Evolutionary conservation across 805 yeast species (phyloP).

Genomic region (Torulaspora quercuum): DNA sequence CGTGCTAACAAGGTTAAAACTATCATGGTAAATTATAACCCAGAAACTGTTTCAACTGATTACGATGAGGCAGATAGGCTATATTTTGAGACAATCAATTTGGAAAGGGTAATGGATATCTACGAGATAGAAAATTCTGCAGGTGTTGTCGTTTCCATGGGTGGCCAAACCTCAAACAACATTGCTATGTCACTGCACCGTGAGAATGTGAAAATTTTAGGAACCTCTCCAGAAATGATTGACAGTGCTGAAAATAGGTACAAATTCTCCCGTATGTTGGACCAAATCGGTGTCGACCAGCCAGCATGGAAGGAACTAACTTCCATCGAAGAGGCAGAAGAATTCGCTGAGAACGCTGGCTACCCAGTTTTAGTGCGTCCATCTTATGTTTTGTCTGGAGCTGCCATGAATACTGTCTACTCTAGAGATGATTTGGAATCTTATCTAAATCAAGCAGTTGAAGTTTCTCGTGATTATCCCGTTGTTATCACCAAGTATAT

Average conservation of each 20-base stretch:
- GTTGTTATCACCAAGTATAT: slow-evolving; percentile 96
- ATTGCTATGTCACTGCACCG: slow-evolving; percentile 90
- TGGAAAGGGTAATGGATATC: slow-evolving; percentile 91
- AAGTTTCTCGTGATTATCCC: slow-evolving; percentile 96
- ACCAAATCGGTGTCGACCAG: slow-evolving; percentile 93
- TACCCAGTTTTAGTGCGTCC: slow-evolving; percentile 98
- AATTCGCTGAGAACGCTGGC: slow-evolving; percentile 82
- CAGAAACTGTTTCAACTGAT: slow-evolving; percentile 98
- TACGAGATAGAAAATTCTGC: slow-evolving; percentile 85
- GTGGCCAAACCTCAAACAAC: slow-evolving; percentile 98
- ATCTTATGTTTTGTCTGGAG: slow-evolving; percentile 94
- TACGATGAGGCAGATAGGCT: slow-evolving; percentile 97
- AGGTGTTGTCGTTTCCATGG: slow-evolving; percentile 96
- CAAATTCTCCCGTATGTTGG: slow-evolving; percentile 96
- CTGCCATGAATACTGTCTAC: slow-evolving; percentile 97
- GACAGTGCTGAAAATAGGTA: slow-evolving; percentile 97
- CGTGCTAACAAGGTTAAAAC: slow-evolving; percentile 85
- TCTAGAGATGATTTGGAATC: slow-evolving; percentile 82
- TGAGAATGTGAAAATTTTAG: slow-evolving; percentile 90
- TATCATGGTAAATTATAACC: slow-evolving; percentile 95
- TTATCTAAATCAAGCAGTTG: slow-evolving; percentile 89
- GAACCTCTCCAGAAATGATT: slow-evolving; percentile 97
- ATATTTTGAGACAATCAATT: slow-evolving; percentile 90
- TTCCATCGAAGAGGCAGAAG: slow-evolving; percentile 86
- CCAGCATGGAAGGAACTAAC: slow-evolving; percentile 99